Base-by-base conservation (phyloP, 805 yeast genomes). In the Grigorovia yakushimaensis region DNA sequence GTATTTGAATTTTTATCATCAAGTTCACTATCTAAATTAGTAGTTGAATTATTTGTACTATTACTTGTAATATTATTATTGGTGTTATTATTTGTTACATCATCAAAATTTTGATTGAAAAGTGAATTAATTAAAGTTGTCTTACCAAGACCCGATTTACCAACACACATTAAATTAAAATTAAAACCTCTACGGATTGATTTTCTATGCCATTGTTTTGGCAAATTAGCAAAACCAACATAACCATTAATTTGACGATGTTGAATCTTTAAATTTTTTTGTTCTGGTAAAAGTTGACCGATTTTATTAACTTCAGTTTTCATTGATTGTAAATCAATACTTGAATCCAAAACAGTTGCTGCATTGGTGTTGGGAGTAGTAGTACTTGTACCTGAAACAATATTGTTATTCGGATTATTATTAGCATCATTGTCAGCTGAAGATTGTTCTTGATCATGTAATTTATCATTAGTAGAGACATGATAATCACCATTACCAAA, bases 201-300 rank as follows among this genome's bases (percentile, higher is more conserved):
- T 68, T 85, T 88, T 69, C 96, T 81, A 71, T 93, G 98, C 96
- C 97, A 93, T 72, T 93, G 98, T 64, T 89, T 93, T 49, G 98
- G 98, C 61, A 93, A 75, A 69, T 89, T 93, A 55, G 97, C 95
- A 70, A 93, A 93, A 5, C 98, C 98, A 48, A 93, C 98, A 64
- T 84, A 89, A 3, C 95, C 91, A 56, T 82, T 85, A 57, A 91
- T 78, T 64, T 88, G 88, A 58, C 95, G 82, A 57, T 83, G 81
- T 59, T 87, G 78, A 51, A 88, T 72, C 57, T 83, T 82, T 51
- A 72, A 57, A 43, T 70, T 72, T 20, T 71, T 68, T 46, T 64
- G 69, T 40, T 65, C 58, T 15, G 69, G 69, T 37, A 65, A 40
- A 6, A 53, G 52, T 47, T 63, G 68, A 2, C 62, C 61, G 22